phyloP scores from a whole-genome alignment of 257 asterid species.

The Linaria vulgaris region DNA sequence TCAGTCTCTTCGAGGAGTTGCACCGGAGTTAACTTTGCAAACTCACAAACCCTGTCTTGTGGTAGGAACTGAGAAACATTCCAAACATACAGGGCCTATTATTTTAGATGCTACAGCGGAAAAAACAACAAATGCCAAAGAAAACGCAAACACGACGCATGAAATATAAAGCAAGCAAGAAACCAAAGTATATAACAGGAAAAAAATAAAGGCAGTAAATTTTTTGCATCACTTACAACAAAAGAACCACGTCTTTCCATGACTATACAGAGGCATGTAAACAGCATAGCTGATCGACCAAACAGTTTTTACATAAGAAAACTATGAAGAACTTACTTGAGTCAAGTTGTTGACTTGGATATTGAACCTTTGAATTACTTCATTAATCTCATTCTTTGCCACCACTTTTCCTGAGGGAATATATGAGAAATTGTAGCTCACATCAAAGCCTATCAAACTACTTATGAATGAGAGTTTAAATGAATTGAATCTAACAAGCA shows the following conservation, averaged over 20 bases:
- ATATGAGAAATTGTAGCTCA: conserved; percentile 1
- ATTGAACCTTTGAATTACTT: conserved; percentile 68
- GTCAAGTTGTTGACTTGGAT: conserved; percentile 95
- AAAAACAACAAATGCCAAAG: conserved; percentile 14
- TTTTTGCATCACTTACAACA: no score
- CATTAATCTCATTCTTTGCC: conserved; percentile 60
- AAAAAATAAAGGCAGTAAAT: neutral
- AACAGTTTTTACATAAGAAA: conserved; percentile 2
- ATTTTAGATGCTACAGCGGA: conserved; percentile 17
- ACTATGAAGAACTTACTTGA: conserved; percentile 60
- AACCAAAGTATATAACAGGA: neutral
- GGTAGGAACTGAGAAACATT: conserved; percentile 74
- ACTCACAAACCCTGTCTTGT: conserved; percentile 98
- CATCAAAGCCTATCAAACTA: conserved; percentile 2
- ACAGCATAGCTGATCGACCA: no score
- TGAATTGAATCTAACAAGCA: conserved; percentile 13
- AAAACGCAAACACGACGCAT: conserved; percentile 8
- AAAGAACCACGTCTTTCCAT: no score
- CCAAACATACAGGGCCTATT: conserved; percentile 18
- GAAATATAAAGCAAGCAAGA: conserved; percentile 3
- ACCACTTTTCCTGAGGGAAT: conserved; percentile 57
- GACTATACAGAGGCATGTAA: no score
- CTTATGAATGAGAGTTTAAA: conserved; percentile 16
- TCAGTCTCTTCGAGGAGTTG: conserved; percentile 96
- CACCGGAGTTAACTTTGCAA: conserved; percentile 93